phyloP scores from a whole-genome alignment of 805 yeast species.

The Candida maris region DNA sequence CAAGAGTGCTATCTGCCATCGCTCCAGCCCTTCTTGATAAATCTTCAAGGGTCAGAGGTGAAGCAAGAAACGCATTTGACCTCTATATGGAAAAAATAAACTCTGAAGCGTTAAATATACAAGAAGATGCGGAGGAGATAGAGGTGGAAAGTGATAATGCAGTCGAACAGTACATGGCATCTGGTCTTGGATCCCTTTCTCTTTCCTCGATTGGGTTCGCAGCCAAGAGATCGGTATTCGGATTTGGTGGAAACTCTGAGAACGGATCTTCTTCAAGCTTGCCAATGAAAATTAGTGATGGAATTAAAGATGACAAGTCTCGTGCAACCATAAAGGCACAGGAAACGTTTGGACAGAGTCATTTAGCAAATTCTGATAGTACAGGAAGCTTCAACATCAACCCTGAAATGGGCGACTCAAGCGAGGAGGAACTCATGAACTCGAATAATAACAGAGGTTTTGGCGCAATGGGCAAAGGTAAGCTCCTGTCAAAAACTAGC shows the following conservation, averaged over 20 bases:
- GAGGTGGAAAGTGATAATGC: slow-evolving; percentile 19
- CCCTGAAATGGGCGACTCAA: too few species aligned
- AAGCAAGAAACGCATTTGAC: slow-evolving; percentile 68
- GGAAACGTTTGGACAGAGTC: too few species aligned
- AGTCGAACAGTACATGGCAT: slow-evolving; percentile 10
- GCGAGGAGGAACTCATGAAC: too few species aligned
- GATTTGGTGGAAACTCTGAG: slow-evolving; percentile 13
- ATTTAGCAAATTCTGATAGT: too few species aligned
- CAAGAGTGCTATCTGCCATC: slow-evolving; percentile 76
- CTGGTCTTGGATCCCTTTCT: slow-evolving; percentile 19
- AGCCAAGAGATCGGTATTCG: slow-evolving; percentile 14
- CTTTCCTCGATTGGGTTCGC: slow-evolving; percentile 22
- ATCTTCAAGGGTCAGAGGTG: slow-evolving; percentile 62
- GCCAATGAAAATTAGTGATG: slow-evolving; percentile 17
- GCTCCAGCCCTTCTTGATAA: slow-evolving; percentile 81
- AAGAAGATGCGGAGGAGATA: slow-evolving; percentile 25
- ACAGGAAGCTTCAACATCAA: too few species aligned
- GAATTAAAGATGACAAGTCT: slow-evolving; percentile 1
- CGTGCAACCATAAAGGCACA: too few species aligned
- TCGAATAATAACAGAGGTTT: too few species aligned
- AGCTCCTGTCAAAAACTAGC: too few species aligned
- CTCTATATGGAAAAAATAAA: slow-evolving; percentile 54
- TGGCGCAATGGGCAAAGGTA: too few species aligned
- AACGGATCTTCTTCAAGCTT: slow-evolving; percentile 17
- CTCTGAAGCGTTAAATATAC: slow-evolving; percentile 38